These are phyloP conservation scores for Cajanus cajan DNA, from an alignment of 306 rosid genomes.

Conservation along the genomic window DNA sequence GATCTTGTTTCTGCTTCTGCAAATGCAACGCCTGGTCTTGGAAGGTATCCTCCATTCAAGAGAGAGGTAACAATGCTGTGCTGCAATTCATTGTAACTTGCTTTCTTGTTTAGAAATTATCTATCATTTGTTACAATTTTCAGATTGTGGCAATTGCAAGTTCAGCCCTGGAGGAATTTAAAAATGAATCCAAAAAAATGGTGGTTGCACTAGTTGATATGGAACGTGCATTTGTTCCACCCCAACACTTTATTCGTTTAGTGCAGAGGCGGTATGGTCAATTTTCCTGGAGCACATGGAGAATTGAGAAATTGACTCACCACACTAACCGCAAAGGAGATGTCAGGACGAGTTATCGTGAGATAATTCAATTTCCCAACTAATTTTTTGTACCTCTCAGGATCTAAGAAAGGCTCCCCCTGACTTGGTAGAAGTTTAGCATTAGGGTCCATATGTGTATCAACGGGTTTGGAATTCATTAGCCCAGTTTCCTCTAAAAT, in stretches of 20 bases:
- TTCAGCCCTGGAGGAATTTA: conserved; percentile 81
- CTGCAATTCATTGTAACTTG: not conserved
- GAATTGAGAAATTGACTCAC: too few species aligned
- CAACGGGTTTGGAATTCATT: too few species aligned
- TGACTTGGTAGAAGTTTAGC: too few species aligned
- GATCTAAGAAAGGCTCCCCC: too few species aligned
- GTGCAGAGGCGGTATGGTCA: conserved; percentile 87
- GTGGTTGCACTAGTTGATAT: conserved; percentile 96
- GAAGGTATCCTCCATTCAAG: conserved; percentile 98
- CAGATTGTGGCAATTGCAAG: conserved; percentile 93
- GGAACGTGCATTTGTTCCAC: conserved; percentile 99
- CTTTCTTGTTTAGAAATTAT: not conserved
- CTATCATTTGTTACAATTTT: conserved; percentile 25
- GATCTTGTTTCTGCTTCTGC: conserved; percentile 94
- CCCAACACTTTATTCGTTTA: conserved; percentile 94
- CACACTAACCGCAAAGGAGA: too few species aligned
- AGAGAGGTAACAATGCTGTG: conserved; percentile 68
- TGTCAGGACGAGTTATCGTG: too few species aligned
- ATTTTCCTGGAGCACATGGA: too few species aligned
- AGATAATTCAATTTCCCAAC: too few species aligned
- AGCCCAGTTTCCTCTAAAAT: too few species aligned
- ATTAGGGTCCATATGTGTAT: too few species aligned
- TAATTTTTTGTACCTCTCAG: too few species aligned
- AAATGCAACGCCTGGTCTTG: conserved; percentile 96
- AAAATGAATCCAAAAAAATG: conserved; percentile 88